Conservation (phyloP, 148 eudicot genomes). For the Chenopodium formosanum region DNA sequence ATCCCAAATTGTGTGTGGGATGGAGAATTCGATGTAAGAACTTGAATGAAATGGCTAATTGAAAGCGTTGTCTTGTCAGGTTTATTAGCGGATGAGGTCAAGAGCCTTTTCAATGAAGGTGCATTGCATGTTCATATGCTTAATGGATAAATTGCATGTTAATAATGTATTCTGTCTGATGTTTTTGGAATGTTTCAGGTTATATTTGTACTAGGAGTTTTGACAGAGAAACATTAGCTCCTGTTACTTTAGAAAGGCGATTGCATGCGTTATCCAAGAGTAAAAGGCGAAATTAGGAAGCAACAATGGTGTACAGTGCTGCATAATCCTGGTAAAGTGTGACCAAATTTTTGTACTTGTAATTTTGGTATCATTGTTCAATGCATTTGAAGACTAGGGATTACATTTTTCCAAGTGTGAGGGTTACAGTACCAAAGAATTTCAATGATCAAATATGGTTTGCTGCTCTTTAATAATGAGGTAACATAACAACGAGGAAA, state of each 20-base stretch:
- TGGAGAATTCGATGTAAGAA: neutral
- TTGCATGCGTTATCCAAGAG: neutral
- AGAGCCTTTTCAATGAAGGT: constrained; percentile 26
- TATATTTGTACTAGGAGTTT: constrained; percentile 28
- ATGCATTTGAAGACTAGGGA: too few species aligned
- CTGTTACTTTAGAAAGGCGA: neutral
- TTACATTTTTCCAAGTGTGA: too few species aligned
- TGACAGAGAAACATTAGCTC: constrained; percentile 9
- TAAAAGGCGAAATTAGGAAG: neutral
- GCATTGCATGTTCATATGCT: neutral
- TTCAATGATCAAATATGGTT: too few species aligned
- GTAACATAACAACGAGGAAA: too few species aligned
- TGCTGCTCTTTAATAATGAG: too few species aligned
- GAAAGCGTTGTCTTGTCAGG: constrained; percentile 2
- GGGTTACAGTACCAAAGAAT: constrained; percentile 11
- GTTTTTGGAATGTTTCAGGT: constrained; percentile 13
- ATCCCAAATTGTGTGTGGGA: neutral
- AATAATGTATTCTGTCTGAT: neutral
- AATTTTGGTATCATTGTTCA: too few species aligned
- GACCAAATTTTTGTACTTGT: too few species aligned
- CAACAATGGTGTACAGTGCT: neutral
- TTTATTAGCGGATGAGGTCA: constrained; percentile 18
- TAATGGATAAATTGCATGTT: neutral
- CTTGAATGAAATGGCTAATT: neutral
- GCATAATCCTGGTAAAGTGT: too few species aligned